Percentiles rank a stretch among this genome's conserved stretches.
Evolutionary conservation across 352 stramenopile genomes (phyloP).

Genomic region (Globisporangium alternatum): DNA sequence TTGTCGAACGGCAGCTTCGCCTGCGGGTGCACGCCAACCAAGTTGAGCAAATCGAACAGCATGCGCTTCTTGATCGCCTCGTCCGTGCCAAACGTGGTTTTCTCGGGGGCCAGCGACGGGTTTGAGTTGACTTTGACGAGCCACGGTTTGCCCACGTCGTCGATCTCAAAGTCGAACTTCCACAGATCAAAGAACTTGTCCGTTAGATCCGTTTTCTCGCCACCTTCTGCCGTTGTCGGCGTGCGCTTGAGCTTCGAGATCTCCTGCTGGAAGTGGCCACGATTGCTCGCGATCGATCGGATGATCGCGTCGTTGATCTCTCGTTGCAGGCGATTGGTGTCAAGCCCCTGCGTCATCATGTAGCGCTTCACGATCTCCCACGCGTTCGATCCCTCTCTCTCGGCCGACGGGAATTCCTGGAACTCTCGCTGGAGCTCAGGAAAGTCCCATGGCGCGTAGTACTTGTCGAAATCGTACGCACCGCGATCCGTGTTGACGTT

Average conservation of each 20-base stretch:
- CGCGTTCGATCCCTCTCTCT: slow-evolving; percentile 53
- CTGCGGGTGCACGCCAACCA: slow-evolving; percentile 69
- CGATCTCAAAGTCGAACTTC: slow-evolving; percentile 96
- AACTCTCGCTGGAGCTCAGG: slow-evolving; percentile 58
- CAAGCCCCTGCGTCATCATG: slow-evolving; percentile 51
- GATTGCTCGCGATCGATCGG: slow-evolving; percentile 57
- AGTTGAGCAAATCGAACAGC: slow-evolving; percentile 61
- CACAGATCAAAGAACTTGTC: slow-evolving; percentile 93
- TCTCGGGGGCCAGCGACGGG: slow-evolving; percentile 48
- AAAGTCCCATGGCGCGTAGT: slow-evolving; percentile 71
- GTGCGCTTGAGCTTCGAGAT: slow-evolving; percentile 46
- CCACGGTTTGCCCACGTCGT: slow-evolving; percentile 92
- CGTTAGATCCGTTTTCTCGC: slow-evolving; percentile 32
- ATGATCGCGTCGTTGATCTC: slow-evolving; percentile 67
- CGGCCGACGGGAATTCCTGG: slow-evolving; percentile 53
- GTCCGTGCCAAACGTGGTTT: slow-evolving; percentile 60
- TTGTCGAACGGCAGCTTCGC: slow-evolving; percentile 53
- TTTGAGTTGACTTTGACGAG: slow-evolving; percentile 88
- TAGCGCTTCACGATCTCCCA: slow-evolving; percentile 70
- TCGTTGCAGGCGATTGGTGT: slow-evolving; percentile 58
- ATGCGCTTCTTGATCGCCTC: slow-evolving; percentile 64
- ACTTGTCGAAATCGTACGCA: slow-evolving; percentile 71
- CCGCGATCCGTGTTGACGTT: slow-evolving; percentile 34
- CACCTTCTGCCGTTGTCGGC: slow-evolving; percentile 13
- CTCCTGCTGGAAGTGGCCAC: slow-evolving; percentile 43